Evolutionary conservation across 202 grass and related monocot genomes (phyloP).

Genomic region (Setaria viridis): DNA sequence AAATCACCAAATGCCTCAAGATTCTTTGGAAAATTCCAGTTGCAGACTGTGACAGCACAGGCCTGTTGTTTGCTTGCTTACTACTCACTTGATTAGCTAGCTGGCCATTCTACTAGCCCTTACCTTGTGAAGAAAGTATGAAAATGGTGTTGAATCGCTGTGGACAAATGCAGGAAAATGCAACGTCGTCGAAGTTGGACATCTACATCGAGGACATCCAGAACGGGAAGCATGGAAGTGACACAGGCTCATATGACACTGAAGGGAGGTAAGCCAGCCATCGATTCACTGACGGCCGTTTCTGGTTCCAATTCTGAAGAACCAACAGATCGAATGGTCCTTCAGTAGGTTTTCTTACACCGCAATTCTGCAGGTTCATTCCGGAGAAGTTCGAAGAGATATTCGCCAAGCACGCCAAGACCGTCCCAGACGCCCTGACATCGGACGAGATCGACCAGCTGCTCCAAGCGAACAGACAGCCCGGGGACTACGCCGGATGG

Average conservation of each 20-base stretch:
- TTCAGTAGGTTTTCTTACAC: background rate
- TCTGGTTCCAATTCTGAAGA: background rate
- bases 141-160: background rate
- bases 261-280: constrained; percentile 49
- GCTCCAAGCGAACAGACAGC: constrained; percentile 51
- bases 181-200: constrained; percentile 27
- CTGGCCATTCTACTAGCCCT: no score
- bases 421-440: constrained; percentile 67
- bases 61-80: background rate
- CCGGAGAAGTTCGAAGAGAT: constrained; percentile 71
- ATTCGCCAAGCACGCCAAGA: constrained; percentile 70
- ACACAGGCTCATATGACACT: constrained; percentile 58
- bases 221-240: constrained; percentile 67
- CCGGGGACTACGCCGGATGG: constrained; percentile 62
- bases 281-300: background rate
- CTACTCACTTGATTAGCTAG: no score
- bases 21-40: background rate
- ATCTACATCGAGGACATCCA: constrained; percentile 69
- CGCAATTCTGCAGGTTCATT: constrained; percentile 62
- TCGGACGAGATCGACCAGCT: constrained; percentile 66
- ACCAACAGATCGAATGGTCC: background rate
- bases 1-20: background rate
- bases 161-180: constrained; percentile 45
- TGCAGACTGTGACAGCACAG: background rate
- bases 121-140: background rate